These are phyloP conservation scores for Veloboletus limbatus DNA, from an alignment of 1,284 basidiomycete species.

Conservation along the genomic window DNA sequence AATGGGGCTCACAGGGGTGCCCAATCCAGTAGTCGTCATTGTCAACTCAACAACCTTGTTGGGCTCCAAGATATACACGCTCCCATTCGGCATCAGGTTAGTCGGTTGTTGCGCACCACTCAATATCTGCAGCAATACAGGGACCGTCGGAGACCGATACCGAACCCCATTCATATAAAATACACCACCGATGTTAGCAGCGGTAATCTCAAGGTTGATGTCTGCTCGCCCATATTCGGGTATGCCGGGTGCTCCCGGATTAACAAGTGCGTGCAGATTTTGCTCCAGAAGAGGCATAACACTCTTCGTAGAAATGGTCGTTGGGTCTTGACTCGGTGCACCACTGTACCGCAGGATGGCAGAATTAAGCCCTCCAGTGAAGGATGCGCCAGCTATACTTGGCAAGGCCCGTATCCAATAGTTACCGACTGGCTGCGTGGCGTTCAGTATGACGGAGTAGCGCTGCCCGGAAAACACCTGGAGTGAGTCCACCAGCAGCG, in stretches of 20 bases:
- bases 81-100: slow-evolving; percentile 29
- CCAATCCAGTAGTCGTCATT: slow-evolving; percentile 15
- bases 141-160: slow-evolving; percentile 32
- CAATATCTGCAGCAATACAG: slow-evolving; percentile 38
- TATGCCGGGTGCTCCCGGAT: slow-evolving; percentile 35
- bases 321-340: slow-evolving; percentile 43
- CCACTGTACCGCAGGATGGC: slow-evolving; percentile 55
- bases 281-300: slow-evolving; percentile 30
- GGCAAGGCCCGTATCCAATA: slow-evolving; percentile 33
- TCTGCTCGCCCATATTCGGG: slow-evolving; percentile 32
- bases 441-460: slow-evolving; percentile 30
- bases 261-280: slow-evolving; percentile 35
- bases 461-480: slow-evolving; percentile 28
- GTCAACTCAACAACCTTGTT: slow-evolving; percentile 38
- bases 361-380: slow-evolving; percentile 42
- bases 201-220: slow-evolving; percentile 25
- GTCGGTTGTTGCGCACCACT: slow-evolving; percentile 31
- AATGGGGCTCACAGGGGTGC: slow-evolving; percentile 19
- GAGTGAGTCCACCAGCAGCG: slow-evolving; percentile 31
- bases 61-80: slow-evolving; percentile 28
- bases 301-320: slow-evolving; percentile 27
- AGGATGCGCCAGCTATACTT: slow-evolving; percentile 12
- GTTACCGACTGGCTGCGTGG: slow-evolving; percentile 25
- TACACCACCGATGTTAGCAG: slow-evolving; percentile 11
- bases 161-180: slow-evolving; percentile 24